Conservation (phyloP, 2,329 filamentous ascomycete genomes). For the Phialophora macrospora region DNA sequence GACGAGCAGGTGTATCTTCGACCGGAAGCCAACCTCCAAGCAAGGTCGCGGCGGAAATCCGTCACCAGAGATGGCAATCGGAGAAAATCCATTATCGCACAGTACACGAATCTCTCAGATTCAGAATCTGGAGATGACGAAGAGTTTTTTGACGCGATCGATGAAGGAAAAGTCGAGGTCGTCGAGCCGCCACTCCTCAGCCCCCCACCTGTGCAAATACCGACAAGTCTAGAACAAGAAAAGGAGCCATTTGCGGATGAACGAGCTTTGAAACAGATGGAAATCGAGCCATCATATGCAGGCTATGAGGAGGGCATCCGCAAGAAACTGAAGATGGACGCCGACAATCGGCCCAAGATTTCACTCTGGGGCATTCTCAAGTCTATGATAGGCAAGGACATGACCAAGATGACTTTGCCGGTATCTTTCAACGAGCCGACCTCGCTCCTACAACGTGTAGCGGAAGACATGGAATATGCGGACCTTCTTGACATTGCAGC, state of each 20-base stretch:
- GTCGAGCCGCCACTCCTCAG: slow-evolving; percentile 57
- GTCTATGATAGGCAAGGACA: slow-evolving; percentile 99
- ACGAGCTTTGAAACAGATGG: slow-evolving; percentile 57
- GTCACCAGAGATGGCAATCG: slow-evolving; percentile 52
- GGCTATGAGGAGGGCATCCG: slow-evolving; percentile 92
- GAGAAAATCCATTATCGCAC: slow-evolving; percentile 69
- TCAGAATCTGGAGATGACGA: slow-evolving; percentile 80
- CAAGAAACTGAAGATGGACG: slow-evolving; percentile 81
- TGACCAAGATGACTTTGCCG: slow-evolving; percentile 99
- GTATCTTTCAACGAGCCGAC: slow-evolving; percentile 99
- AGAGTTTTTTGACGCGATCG: slow-evolving; percentile 97
- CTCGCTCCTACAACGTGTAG: slow-evolving; percentile 89
- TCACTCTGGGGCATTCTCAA: slow-evolving; percentile 96
- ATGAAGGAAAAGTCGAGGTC: slow-evolving; percentile 87
- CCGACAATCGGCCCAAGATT: slow-evolving; percentile 89
- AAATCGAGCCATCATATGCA: slow-evolving; percentile 78
- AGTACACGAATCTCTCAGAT: slow-evolving; percentile 74
- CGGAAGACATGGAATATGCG: slow-evolving; percentile 97
- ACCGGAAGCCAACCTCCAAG: slow-evolving; percentile 42
- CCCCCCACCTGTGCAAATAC: slow-evolving; percentile 41
- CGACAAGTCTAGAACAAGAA: slow-evolving; percentile 45
- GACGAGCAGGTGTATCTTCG: slow-evolving; percentile 46
- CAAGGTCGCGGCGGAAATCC: slow-evolving; percentile 31
- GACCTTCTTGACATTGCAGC: slow-evolving; percentile 89
- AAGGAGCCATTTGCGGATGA: slow-evolving; percentile 52